Conservation (phyloP, 805 yeast genomes). For the Citeromyces nyonsensis region DNA sequence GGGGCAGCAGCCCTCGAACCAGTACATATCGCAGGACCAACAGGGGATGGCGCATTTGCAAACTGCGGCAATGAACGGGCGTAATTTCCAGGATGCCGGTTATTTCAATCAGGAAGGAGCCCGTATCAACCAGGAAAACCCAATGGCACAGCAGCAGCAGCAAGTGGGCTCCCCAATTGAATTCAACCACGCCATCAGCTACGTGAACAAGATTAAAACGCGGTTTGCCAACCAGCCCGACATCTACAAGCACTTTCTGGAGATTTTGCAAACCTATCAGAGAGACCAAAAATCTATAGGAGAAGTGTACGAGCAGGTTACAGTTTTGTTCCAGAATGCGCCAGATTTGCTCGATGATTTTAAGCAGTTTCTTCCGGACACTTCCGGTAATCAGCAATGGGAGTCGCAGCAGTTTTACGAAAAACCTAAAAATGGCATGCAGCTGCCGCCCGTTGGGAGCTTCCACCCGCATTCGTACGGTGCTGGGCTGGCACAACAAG, state of each 20-base stretch:
- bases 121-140: constrained; percentile 6
- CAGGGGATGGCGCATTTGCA: constrained; percentile 2
- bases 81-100: constrained; percentile 5
- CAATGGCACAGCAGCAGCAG: constrained; percentile 5
- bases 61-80: constrained; percentile 2
- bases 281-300: constrained; percentile 90
- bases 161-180: constrained; percentile 55
- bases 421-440: constrained; percentile 14
- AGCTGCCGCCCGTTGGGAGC: constrained; percentile 80
- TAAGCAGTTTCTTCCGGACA: constrained; percentile 88
- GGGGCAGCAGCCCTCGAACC: constrained; percentile 5
- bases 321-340: constrained; percentile 76
- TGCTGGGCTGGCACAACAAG: constrained; percentile 7
- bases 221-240: constrained; percentile 91
- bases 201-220: constrained; percentile 91
- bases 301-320: constrained; percentile 90
- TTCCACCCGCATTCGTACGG: constrained; percentile 53
- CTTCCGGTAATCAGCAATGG: constrained; percentile 22
- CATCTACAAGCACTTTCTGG: constrained; percentile 86
- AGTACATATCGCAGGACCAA: constrained; percentile 6
- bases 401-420: constrained; percentile 10
- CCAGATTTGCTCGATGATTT: constrained; percentile 93
- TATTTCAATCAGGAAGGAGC: neutral
- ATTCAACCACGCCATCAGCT: constrained; percentile 92
- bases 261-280: constrained; percentile 91